Conservation (phyloP, 768 basidiomycete genomes). For the Amanita jacksonii region DNA sequence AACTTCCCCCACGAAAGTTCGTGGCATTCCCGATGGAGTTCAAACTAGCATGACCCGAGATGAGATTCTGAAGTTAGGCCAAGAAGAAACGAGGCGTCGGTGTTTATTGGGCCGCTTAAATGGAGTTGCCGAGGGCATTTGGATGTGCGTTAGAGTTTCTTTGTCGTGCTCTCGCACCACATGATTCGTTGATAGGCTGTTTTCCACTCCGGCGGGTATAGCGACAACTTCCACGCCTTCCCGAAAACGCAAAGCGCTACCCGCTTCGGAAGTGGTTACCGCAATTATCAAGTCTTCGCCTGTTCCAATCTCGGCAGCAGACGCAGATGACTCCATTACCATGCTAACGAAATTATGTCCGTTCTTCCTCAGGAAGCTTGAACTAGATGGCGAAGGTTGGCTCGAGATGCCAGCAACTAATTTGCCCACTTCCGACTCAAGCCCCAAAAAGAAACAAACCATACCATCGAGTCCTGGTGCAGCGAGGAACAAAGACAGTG, state of each 20-base stretch:
- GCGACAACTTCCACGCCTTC: slow-evolving; percentile 39
- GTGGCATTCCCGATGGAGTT: slow-evolving; percentile 27
- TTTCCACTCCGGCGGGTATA: slow-evolving; percentile 48
- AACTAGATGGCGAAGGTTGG: slow-evolving; percentile 50
- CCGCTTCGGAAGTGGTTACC: slow-evolving; percentile 51
- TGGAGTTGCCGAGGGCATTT: slow-evolving; percentile 79
- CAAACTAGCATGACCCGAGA: slow-evolving; percentile 49
- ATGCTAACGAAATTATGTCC: slow-evolving; percentile 65
- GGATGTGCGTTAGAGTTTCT: slow-evolving; percentile 52
- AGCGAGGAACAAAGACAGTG: slow-evolving; percentile 41
- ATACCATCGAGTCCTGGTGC: slow-evolving; percentile 42
- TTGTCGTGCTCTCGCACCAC: background rate
- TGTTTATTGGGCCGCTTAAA: slow-evolving; percentile 70
- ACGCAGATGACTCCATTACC: slow-evolving; percentile 65
- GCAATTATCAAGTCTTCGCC: slow-evolving; percentile 76
- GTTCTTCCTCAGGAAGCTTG: slow-evolving; percentile 64
- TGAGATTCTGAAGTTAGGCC: slow-evolving; percentile 59
- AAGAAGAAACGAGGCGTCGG: slow-evolving; percentile 70
- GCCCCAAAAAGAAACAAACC: slow-evolving; percentile 29
- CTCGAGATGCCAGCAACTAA: slow-evolving; percentile 49
- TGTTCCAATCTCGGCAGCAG: slow-evolving; percentile 67
- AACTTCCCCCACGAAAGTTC: slow-evolving; percentile 50
- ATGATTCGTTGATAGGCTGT: slow-evolving; percentile 40
- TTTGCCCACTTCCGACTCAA: slow-evolving; percentile 19
- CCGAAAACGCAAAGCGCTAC: slow-evolving; percentile 66